Percentiles rank a stretch among this genome's conserved stretches.
Conservation (phyloP, 352 stramenopile genomes). For the Globisporangium nagaii region DNA sequence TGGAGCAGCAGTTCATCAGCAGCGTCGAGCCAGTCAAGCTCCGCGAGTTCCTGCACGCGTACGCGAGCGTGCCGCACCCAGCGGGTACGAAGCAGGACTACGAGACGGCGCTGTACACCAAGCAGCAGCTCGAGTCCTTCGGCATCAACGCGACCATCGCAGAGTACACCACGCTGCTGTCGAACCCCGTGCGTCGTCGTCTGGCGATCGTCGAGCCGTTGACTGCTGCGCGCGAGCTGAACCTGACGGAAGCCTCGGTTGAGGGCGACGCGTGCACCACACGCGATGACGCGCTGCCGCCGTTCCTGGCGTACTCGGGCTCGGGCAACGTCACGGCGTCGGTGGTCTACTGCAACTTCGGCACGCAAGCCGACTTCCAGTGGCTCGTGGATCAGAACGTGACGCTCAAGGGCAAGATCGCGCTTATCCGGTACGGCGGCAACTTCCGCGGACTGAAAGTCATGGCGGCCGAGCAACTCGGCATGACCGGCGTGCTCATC, state of each 20-base stretch:
- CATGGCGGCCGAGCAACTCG: constrained; percentile 71
- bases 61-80: not conserved
- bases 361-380: constrained; percentile 70
- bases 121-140: constrained; percentile 20
- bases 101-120: constrained; percentile 27
- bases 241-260: constrained; percentile 62
- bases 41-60: constrained; percentile 9
- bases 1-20: constrained; percentile 3
- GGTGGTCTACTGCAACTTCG: constrained; percentile 88
- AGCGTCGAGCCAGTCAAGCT: not conserved
- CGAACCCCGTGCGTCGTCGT: constrained; percentile 38
- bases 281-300: constrained; percentile 44
- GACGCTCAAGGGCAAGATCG: constrained; percentile 73
- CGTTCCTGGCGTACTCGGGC: constrained; percentile 81
- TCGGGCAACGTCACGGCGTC: constrained; percentile 62
- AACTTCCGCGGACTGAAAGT: constrained; percentile 78
- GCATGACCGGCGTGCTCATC: constrained; percentile 78
- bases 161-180: constrained; percentile 52
- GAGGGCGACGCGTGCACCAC: constrained; percentile 62
- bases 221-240: constrained; percentile 19
- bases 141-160: constrained; percentile 26
- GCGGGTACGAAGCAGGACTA: constrained; percentile 22
- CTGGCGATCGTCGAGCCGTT: constrained; percentile 40
- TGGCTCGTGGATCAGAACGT: constrained; percentile 65
- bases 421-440: constrained; percentile 80